phyloP scores from a whole-genome alignment of 345 rosid genomes.

The Eucalyptus cloeziana region DNA sequence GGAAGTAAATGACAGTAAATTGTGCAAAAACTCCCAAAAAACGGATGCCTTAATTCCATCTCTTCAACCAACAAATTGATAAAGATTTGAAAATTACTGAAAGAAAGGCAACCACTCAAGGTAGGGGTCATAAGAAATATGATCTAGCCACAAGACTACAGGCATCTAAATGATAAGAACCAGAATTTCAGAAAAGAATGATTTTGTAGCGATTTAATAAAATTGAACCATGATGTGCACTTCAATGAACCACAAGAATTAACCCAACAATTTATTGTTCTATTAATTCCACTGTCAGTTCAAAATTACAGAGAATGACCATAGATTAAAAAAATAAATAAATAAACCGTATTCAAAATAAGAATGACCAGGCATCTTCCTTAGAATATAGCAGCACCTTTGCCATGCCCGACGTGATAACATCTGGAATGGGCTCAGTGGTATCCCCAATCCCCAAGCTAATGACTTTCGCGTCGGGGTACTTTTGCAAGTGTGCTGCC shows the following conservation, averaged over 20 bases:
- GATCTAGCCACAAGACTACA: background rate
- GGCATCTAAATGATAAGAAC: background rate
- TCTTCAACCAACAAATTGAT: background rate
- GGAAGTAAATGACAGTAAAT: background rate
- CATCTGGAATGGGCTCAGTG: conserved; percentile 94
- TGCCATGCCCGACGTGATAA: conserved; percentile 74
- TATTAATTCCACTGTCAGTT: background rate
- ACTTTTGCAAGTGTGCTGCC: conserved; percentile 69
- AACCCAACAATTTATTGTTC: background rate
- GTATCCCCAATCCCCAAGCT: conserved; percentile 98
- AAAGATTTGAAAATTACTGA: background rate
- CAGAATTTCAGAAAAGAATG: background rate
- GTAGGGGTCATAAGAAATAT: background rate
- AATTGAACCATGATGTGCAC: background rate
- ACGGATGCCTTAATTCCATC: background rate
- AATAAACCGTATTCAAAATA: background rate
- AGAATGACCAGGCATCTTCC: background rate
- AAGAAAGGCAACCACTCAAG: background rate
- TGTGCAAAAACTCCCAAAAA: background rate
- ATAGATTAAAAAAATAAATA: background rate
- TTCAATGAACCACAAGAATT: background rate
- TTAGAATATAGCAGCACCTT: conserved; percentile 20
- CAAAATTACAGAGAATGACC: background rate
- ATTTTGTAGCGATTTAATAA: background rate
- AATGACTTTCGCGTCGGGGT: conserved; percentile 80